Conservation (phyloP, 495 filamentous ascomycete genomes). For the Amorphotheca resinae region DNA sequence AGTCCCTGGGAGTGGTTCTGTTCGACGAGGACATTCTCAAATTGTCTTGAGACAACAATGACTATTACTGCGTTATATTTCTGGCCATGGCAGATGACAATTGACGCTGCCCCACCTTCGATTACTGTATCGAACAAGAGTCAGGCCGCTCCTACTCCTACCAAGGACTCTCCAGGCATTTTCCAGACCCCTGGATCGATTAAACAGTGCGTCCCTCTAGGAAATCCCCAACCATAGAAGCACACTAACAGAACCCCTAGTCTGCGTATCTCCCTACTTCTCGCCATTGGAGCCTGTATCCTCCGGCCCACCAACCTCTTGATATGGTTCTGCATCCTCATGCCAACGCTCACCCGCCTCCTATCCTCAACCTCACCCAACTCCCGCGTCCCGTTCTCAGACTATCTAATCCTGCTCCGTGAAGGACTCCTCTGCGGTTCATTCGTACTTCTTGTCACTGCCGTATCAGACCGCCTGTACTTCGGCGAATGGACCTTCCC, state of each 20-base stretch:
- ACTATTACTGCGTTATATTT: constrained; percentile 66
- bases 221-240: background rate
- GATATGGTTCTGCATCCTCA: constrained; percentile 58
- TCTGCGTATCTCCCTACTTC: constrained; percentile 53
- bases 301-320: constrained; percentile 83
- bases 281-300: constrained; percentile 75
- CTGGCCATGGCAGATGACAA: constrained; percentile 69
- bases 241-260: constrained; percentile 23
- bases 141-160: constrained; percentile 1
- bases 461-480: constrained; percentile 64
- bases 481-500: constrained; percentile 87
- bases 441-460: constrained; percentile 46
- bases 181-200: constrained; percentile 9
- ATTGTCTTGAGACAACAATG: constrained; percentile 80
- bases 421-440: constrained; percentile 57
- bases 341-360: constrained; percentile 30
- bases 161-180: background rate
- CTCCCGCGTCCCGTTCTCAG: constrained; percentile 7
- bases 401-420: constrained; percentile 41
- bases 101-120: background rate
- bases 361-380: constrained; percentile 3
- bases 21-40: constrained; percentile 85
- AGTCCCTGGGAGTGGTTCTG: constrained; percentile 98
- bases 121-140: too few species aligned
- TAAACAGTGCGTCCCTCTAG: constrained; percentile 7